Evolutionary conservation across 768 basidiomycete species (phyloP).

Genomic region (Glaciozyma antarctica): DNA sequence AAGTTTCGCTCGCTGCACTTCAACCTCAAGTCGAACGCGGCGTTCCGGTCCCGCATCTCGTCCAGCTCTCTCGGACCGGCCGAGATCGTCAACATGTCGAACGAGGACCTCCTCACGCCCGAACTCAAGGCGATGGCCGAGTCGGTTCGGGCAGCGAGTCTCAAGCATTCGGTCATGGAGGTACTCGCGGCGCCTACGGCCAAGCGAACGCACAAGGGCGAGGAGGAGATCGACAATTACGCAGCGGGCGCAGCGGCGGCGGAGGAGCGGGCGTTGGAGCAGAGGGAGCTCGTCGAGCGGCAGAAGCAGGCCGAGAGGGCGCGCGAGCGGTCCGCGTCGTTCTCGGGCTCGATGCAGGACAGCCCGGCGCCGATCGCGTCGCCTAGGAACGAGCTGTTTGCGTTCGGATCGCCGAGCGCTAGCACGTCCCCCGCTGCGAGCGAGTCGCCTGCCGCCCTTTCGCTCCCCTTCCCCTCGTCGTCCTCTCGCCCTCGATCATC

Average conservation of each 20-base stretch:
- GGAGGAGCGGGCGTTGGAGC: constrained; percentile 10
- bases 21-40: constrained; percentile 72
- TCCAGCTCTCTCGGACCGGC: constrained; percentile 56
- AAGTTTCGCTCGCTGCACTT: constrained; percentile 83
- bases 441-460: not conserved
- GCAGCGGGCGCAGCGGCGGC: constrained; percentile 16
- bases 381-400: not conserved
- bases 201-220: constrained; percentile 86
- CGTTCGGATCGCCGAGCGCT: not conserved
- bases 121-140: constrained; percentile 74
- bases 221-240: constrained; percentile 73
- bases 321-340: constrained; percentile 1
- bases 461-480: not conserved
- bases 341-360: not conserved
- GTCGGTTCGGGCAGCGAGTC: constrained; percentile 66
- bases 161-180: constrained; percentile 70
- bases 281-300: constrained; percentile 4
- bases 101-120: constrained; percentile 79
- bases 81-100: constrained; percentile 73
- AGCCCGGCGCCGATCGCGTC: not conserved
- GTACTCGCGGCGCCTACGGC: constrained; percentile 48
- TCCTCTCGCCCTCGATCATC: not conserved
- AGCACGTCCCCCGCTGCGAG: not conserved
- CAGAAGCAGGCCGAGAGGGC: not conserved
- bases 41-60: constrained; percentile 69